Base-by-base conservation (phyloP, 2,329 filamentous ascomycete species). In the Orbilia ellipsospora region DNA sequence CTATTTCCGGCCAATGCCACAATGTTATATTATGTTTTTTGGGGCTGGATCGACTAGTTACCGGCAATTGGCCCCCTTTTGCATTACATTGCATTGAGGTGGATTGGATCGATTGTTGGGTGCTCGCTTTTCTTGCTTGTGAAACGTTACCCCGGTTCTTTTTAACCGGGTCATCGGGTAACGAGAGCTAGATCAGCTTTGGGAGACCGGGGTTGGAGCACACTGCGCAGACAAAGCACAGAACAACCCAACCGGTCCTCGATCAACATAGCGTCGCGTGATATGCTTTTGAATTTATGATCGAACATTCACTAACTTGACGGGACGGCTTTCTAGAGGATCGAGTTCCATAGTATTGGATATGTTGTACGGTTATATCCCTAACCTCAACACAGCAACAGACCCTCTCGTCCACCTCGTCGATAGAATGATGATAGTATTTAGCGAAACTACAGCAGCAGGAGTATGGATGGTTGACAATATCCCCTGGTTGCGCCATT, bases 401-500 rank as follows among this genome's bases (percentile, higher is more conserved):
- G 85, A 87, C 66, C 83, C 83, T 3, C 79, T 86, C 1, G 82
- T 86, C 2, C 80, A 84, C 26, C 70, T 86, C 8, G 82, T 82
- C 0, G 82, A 82, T 1, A 75, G 81, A 23, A 81, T 82, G 1
- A 81, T 86, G 78, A 79, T 80, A 0, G 69, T 84, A 4, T 84
- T 86, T 61, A 79, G 81, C 1, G 78, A 82, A 20, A 82, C 83
- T 4, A 81, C 79, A 12, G 80, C 83, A 2, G 83, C 85, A 0
- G 84, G 85, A 5, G 81, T 79, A 6, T 86, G 82, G 82, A 74
- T 82, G 6, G 84, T 87, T 3, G 85, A 87, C 65, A 79, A 84
- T 0, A 73, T 87, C 0, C 85, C 85, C 0, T 56, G 52, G 81
- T 79, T 84, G 44, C 80, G 79, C 78, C 80, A 84, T 64, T 48